A percentile compares a stretch with the other conserved stretches of the same genome.
These are phyloP conservation scores for Colletotrichum lindemuthianum DNA, from an alignment of 2,329 filamentous ascomycete species.

Conservation along the genomic window DNA sequence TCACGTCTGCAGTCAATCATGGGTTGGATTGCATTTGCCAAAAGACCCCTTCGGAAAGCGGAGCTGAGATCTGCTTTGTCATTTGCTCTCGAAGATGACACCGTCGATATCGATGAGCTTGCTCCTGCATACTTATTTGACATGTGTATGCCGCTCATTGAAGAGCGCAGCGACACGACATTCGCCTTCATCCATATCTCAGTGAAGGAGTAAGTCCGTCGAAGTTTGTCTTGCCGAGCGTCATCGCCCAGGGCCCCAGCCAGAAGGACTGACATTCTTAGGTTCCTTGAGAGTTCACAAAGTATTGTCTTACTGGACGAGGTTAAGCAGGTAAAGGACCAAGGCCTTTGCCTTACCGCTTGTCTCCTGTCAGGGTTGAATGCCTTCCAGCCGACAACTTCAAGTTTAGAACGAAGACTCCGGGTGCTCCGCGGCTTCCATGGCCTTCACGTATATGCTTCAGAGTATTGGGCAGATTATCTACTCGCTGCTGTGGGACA, in stretches of 20 bases:
- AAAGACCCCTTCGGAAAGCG: slow-evolving; percentile 43
- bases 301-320: background rate
- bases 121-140: slow-evolving; percentile 39
- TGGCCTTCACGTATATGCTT: background rate
- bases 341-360: background rate
- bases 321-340: background rate
- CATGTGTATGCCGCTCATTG: slow-evolving; percentile 37
- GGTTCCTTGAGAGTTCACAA: background rate
- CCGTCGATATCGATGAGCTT: slow-evolving; percentile 11
- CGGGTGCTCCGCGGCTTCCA: background rate
- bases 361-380: background rate
- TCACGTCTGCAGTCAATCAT: slow-evolving; percentile 42
- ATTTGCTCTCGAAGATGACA: slow-evolving; percentile 38
- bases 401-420: background rate
- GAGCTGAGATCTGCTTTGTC: slow-evolving; percentile 47
- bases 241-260: background rate
- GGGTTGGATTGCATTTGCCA: slow-evolving; percentile 48
- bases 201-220: slow-evolving; percentile 37
- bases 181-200: slow-evolving; percentile 41
- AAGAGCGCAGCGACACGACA: slow-evolving; percentile 38
- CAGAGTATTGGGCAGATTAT: background rate
- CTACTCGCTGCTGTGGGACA: background rate
- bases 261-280: background rate
- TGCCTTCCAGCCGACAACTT: background rate
- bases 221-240: background rate